A percentile compares a stretch with the other conserved stretches of the same genome.
Evolutionary conservation across 495 filamentous ascomycete species (phyloP).

Genomic region (Patellaria atrata): DNA sequence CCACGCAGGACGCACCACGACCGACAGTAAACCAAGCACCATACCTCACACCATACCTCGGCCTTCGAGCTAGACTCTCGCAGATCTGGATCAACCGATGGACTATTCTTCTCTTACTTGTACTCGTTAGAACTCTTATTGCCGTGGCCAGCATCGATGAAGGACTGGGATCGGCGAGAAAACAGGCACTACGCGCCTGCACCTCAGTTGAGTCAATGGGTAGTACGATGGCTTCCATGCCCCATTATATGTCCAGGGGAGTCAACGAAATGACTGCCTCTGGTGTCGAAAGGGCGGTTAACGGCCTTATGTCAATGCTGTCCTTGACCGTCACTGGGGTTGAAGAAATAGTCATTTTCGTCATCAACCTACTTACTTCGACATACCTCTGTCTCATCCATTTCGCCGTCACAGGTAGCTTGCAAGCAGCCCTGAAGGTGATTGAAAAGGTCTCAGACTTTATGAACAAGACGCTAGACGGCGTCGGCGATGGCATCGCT

Average conservation of each 20-base stretch:
- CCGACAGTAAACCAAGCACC: conserved; percentile 36
- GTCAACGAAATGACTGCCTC: conserved; percentile 73
- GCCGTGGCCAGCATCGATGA: conserved; percentile 53
- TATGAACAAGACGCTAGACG: conserved; percentile 57
- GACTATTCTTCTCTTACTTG: conserved; percentile 77
- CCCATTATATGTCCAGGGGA: conserved; percentile 75
- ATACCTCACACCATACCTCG: conserved; percentile 80
- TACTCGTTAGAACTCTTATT: conserved; percentile 67
- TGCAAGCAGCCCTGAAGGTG: conserved; percentile 52
- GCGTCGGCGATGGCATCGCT: conserved; percentile 48
- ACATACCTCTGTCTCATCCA: conserved; percentile 81
- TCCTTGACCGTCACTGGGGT: conserved; percentile 65
- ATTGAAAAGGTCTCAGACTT: conserved; percentile 55
- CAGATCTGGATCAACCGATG: conserved; percentile 96
- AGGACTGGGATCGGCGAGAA: conserved; percentile 58
- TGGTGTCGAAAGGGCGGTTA: conserved; percentile 62
- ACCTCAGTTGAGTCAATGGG: conserved; percentile 86
- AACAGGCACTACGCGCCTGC: conserved; percentile 74
- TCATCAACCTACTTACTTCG: conserved; percentile 74
- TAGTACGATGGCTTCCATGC: conserved; percentile 94
- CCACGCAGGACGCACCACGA: conserved; percentile 31
- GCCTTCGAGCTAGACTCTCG: conserved; percentile 73
- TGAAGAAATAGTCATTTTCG: conserved; percentile 76
- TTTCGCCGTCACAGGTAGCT: conserved; percentile 59
- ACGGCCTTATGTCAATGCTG: conserved; percentile 61